These are phyloP conservation scores for Monosporascus sp. DNA, from an alignment of 2,329 filamentous ascomycete genomes.

Conservation along the genomic window DNA sequence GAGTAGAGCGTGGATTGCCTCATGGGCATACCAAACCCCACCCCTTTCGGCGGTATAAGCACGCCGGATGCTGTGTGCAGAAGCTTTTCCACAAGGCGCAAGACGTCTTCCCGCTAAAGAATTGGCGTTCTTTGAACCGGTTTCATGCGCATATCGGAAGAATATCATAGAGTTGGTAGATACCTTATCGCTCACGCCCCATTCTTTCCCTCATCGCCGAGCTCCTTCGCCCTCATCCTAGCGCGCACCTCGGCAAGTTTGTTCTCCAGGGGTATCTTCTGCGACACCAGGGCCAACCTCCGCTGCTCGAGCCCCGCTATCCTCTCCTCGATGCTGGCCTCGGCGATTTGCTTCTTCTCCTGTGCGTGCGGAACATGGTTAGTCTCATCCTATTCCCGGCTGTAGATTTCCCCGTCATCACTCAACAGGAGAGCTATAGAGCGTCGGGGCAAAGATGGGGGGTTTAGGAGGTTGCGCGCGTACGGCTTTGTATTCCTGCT, in stretches of 20 bases:
- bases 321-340: slow-evolving; percentile 37
- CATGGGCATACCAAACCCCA: no score
- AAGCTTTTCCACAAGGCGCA: no score
- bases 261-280: slow-evolving; percentile 34
- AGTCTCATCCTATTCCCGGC: not conserved
- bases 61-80: no score
- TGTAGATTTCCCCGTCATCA: not conserved
- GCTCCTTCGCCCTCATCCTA: slow-evolving; percentile 33
- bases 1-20: no score
- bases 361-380: slow-evolving; percentile 5
- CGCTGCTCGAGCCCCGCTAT: slow-evolving; percentile 40
- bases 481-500: slow-evolving; percentile 41
- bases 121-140: no score
- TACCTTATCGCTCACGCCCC: not conserved
- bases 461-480: slow-evolving; percentile 1
- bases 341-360: slow-evolving; percentile 32
- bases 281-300: slow-evolving; percentile 31
- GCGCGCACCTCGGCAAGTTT: slow-evolving; percentile 37
- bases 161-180: no score
- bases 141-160: no score
- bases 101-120: no score
- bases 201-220: slow-evolving; percentile 12
- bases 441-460: not conserved
- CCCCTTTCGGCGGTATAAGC: no score
- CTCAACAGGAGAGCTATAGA: not conserved